Conservation (phyloP, 768 basidiomycete species). For the Termitomyces sp. region DNA sequence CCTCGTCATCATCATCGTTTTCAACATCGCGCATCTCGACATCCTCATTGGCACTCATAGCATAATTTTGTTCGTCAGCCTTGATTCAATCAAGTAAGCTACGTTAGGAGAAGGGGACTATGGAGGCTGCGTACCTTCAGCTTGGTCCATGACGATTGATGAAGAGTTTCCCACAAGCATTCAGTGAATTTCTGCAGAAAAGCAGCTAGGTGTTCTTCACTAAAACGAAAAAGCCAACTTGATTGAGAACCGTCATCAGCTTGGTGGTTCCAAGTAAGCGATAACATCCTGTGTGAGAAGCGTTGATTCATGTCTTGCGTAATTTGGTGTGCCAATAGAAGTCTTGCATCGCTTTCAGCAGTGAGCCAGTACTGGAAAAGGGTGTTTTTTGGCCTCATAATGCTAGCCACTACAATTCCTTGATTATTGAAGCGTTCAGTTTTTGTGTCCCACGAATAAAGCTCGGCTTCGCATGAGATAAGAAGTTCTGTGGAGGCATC, state of each 20-base stretch:
- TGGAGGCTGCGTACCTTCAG: constrained; percentile 51
- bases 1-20: constrained; percentile 75
- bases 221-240: constrained; percentile 84
- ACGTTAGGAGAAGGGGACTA: background rate
- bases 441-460: constrained; percentile 59
- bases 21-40: constrained; percentile 82
- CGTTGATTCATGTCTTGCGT: constrained; percentile 66
- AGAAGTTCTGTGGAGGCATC: constrained; percentile 25
- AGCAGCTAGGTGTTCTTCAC: constrained; percentile 45
- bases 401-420: constrained; percentile 47
- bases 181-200: constrained; percentile 63
- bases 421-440: constrained; percentile 45
- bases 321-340: constrained; percentile 57
- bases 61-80: constrained; percentile 85
- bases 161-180: constrained; percentile 76
- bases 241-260: constrained; percentile 46
- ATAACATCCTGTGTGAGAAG: constrained; percentile 53
- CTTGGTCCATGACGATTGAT: constrained; percentile 72
- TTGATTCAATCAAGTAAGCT: constrained; percentile 22
- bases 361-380: constrained; percentile 56
- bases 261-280: constrained; percentile 87
- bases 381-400: constrained; percentile 39
- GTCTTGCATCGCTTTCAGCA: constrained; percentile 43
- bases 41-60: constrained; percentile 74
- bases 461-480: constrained; percentile 41